Conservation (phyloP, 1,284 basidiomycete species). For the Malassezia yamatoensis region DNA sequence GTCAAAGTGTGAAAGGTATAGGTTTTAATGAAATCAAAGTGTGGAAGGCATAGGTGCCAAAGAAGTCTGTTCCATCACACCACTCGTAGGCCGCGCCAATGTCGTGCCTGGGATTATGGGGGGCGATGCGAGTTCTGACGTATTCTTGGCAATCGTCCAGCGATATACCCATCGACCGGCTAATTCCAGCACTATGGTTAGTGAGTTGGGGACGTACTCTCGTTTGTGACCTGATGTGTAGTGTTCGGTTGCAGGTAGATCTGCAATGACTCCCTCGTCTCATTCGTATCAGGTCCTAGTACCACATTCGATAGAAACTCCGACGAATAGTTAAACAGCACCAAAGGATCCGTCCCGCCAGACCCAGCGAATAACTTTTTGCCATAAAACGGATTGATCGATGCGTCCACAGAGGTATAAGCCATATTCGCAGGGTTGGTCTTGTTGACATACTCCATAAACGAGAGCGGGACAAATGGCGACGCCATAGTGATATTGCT, state of each 20-base stretch:
- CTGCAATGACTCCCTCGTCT: conserved; percentile 2
- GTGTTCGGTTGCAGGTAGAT: conserved; percentile 2
- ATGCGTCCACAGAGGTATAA: conserved; percentile 14
- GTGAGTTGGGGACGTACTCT: neutral
- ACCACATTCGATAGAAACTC: conserved; percentile 30
- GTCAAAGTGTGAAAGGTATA: no score
- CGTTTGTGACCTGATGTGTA: neutral
- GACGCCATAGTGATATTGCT: conserved; percentile 18
- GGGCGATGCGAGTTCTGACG: neutral
- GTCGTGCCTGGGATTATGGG: neutral
- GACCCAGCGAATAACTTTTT: conserved; percentile 37
- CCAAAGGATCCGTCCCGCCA: conserved; percentile 34
- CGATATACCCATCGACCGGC: conserved; percentile 14
- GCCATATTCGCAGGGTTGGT: conserved; percentile 18
- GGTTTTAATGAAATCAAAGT: neutral
- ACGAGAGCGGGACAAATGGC: conserved; percentile 17
- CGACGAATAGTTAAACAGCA: conserved; percentile 33
- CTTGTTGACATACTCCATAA: conserved; percentile 15
- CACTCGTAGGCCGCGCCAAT: neutral
- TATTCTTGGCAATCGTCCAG: conserved; percentile 7
- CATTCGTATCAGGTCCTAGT: conserved; percentile 11
- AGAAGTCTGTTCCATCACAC: neutral
- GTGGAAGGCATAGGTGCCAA: neutral
- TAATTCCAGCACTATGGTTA: conserved; percentile 3
- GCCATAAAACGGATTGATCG: conserved; percentile 29